Evolutionary conservation across 106 monocot species (phyloP).

Genomic region (Gastrodia elata): DNA sequence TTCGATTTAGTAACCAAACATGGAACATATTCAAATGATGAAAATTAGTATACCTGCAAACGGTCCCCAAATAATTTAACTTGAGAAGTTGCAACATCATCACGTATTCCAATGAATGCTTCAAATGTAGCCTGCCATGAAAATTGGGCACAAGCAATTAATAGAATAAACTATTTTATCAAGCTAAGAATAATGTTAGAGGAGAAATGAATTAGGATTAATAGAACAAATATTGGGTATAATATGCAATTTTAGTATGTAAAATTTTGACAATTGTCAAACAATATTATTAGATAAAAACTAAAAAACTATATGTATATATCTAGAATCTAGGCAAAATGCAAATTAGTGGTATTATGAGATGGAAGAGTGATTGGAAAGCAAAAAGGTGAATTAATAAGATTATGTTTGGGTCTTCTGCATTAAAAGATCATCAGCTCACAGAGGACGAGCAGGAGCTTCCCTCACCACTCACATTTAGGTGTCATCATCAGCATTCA

Average conservation of each 20-base stretch:
- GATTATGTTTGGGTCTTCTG: too few relatives aligned
- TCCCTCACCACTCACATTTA: too few relatives aligned
- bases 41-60: conserved; percentile 46
- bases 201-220: neutral
- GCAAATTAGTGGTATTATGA: too few relatives aligned
- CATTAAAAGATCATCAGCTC: too few relatives aligned
- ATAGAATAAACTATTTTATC: neutral
- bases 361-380: too few relatives aligned
- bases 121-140: conserved; percentile 78
- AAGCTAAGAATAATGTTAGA: neutral
- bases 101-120: conserved; percentile 87
- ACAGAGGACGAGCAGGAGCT: too few relatives aligned
- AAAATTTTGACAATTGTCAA: neutral
- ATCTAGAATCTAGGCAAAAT: too few relatives aligned
- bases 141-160: neutral
- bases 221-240: neutral
- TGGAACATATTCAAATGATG: neutral
- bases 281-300: neutral
- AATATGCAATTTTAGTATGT: neutral
- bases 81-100: conserved; percentile 77
- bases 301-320: neutral
- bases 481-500: too few relatives aligned
- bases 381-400: too few relatives aligned
- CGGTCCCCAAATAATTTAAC: conserved; percentile 87
- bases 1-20: conserved; percentile 3